Evolutionary conservation across 371 early-diverging fungal genomes (phyloP).

Genomic region (Coemansia linderi): DNA sequence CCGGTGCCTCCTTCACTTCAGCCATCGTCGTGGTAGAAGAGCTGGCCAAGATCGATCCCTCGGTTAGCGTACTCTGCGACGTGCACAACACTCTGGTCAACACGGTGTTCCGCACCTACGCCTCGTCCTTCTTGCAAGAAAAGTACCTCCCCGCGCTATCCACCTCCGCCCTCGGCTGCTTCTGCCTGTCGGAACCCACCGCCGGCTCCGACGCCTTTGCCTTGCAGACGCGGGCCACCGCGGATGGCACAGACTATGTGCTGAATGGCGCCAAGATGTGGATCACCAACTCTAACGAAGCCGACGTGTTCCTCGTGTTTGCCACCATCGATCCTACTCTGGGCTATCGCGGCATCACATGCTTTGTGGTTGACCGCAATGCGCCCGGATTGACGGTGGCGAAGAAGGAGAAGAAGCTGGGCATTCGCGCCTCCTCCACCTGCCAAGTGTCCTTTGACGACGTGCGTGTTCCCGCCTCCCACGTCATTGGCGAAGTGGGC

Average conservation of each 20-base stretch:
- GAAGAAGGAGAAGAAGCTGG: conserved; percentile 98
- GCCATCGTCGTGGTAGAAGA: conserved; percentile 94
- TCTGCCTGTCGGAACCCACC: conserved; percentile 92
- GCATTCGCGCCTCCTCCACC: conserved; percentile 95
- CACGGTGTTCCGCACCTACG: conserved; percentile 92
- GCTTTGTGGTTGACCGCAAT: conserved; percentile 94
- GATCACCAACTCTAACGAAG: conserved; percentile 88
- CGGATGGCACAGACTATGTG: conserved; percentile 88
- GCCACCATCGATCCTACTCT: conserved; percentile 93
- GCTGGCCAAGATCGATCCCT: conserved; percentile 95
- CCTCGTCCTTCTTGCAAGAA: conserved; percentile 69
- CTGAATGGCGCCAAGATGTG: conserved; percentile 93
- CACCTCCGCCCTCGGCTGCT: conserved; percentile 86
- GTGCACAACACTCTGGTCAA: conserved; percentile 98
- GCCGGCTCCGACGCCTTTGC: conserved; percentile 97
- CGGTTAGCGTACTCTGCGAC: conserved; percentile 90
- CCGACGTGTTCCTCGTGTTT: conserved; percentile 95
- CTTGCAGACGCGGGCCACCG: conserved; percentile 84
- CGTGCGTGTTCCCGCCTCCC: conserved; percentile 84
- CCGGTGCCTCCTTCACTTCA: conserved; percentile 87
- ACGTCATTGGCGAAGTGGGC: conserved; percentile 91
- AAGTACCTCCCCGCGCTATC: conserved; percentile 86
- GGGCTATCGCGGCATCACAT: conserved; percentile 98
- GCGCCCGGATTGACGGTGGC: conserved; percentile 87
- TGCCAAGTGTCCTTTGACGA: conserved; percentile 94